Percentiles rank a stretch among this genome's conserved stretches.
These are phyloP conservation scores for Gossypioides kirkii DNA, from an alignment of 345 rosid genomes.

Conservation along the genomic window DNA sequence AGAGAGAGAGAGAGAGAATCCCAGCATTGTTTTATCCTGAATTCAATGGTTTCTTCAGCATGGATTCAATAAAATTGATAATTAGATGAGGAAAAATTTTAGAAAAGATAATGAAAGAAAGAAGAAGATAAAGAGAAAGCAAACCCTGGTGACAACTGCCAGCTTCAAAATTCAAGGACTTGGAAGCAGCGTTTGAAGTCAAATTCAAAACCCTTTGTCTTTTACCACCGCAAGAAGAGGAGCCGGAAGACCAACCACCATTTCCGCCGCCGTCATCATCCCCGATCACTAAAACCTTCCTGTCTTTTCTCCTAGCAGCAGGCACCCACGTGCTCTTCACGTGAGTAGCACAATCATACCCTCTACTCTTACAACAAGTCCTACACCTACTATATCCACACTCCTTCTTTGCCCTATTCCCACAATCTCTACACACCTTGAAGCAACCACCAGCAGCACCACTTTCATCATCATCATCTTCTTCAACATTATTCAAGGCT, in stretches of 20 bases:
- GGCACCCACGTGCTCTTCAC: slow-evolving; percentile 86
- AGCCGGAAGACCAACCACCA: slow-evolving; percentile 38
- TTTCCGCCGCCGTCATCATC: slow-evolving; percentile 1
- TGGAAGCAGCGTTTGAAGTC: slow-evolving; percentile 29
- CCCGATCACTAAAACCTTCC: slow-evolving; percentile 13
- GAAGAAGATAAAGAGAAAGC: neutral
- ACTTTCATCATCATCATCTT: slow-evolving; percentile 3
- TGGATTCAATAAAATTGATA: neutral
- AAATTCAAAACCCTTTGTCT: slow-evolving; percentile 40
- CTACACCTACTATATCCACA: slow-evolving; percentile 63
- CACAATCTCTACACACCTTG: slow-evolving; percentile 70
- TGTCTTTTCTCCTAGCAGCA: slow-evolving; percentile 45
- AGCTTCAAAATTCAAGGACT: slow-evolving; percentile 35
- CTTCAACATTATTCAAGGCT: slow-evolving; percentile 12
- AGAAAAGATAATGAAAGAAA: neutral
- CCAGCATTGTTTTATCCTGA: no score
- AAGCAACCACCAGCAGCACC: slow-evolving; percentile 7
- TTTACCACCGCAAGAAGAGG: slow-evolving; percentile 46
- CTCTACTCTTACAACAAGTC: slow-evolving; percentile 78
- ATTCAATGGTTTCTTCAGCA: neutral
- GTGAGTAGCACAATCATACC: slow-evolving; percentile 68
- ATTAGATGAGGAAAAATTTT: neutral
- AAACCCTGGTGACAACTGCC: slow-evolving; percentile 49
- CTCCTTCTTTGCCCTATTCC: slow-evolving; percentile 79
- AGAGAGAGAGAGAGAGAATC: no score